Evolutionary conservation across 768 basidiomycete genomes (phyloP).

Genomic region (Kwoniella newhampshirensis): DNA sequence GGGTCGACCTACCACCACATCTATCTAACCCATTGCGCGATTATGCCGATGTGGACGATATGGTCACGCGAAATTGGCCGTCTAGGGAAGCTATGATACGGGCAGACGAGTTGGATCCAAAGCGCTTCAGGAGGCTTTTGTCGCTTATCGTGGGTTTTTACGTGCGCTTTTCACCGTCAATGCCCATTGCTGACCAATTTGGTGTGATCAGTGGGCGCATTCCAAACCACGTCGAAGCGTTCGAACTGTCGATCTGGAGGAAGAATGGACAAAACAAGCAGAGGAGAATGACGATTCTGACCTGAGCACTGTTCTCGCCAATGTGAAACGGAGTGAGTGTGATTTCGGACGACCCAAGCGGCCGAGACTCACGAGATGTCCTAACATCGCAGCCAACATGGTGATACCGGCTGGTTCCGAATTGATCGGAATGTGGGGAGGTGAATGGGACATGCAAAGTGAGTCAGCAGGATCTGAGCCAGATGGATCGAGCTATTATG

Average conservation of each 20-base stretch:
- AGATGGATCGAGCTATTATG: background rate
- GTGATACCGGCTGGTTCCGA: constrained; percentile 48
- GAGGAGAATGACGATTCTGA: constrained; percentile 37
- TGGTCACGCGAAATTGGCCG: constrained; percentile 43
- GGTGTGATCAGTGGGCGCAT: constrained; percentile 38
- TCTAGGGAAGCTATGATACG: constrained; percentile 42
- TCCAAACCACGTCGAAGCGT: constrained; percentile 35
- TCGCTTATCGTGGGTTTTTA: constrained; percentile 36
- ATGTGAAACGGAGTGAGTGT: constrained; percentile 46
- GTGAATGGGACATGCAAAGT: constrained; percentile 51
- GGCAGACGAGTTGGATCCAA: constrained; percentile 37
- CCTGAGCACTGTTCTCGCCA: constrained; percentile 42
- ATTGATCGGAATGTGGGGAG: constrained; percentile 48
- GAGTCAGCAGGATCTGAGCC: constrained; percentile 11
- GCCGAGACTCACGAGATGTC: background rate
- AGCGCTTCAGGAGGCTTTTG: constrained; percentile 43
- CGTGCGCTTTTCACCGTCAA: background rate
- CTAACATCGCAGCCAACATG: constrained; percentile 33
- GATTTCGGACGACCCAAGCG: background rate
- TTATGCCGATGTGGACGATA: constrained; percentile 43
- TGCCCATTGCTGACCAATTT: background rate
- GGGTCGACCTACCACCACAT: constrained; percentile 40
- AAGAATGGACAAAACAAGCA: constrained; percentile 34
- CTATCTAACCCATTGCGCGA: constrained; percentile 33
- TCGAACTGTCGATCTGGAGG: constrained; percentile 43